Evolutionary conservation across 2,329 filamentous ascomycete genomes (phyloP).

Genomic region (Leptosphaerulina australis): DNA sequence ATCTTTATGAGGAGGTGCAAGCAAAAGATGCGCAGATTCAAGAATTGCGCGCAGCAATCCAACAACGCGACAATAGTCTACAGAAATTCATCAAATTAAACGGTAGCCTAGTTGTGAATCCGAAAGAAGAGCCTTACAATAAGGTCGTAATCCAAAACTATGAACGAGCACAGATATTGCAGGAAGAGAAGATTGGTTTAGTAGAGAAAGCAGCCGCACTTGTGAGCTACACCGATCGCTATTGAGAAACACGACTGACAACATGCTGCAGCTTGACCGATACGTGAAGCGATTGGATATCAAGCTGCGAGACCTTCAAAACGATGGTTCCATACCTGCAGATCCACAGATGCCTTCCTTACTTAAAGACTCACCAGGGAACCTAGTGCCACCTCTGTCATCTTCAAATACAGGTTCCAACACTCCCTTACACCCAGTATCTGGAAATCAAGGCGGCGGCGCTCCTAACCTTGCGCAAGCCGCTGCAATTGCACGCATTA

Average conservation of each 20-base stretch:
- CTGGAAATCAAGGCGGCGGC: conserved; percentile 61
- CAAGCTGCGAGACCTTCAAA: conserved; percentile 64
- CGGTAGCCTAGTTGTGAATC: conserved; percentile 73
- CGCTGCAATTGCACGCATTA: conserved; percentile 55
- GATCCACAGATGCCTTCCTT: conserved; percentile 66
- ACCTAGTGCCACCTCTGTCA: conserved; percentile 57
- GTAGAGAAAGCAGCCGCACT: conserved; percentile 67
- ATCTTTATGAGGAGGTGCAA: conserved; percentile 81
- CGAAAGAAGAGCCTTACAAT: conserved; percentile 73
- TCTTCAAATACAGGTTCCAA: conserved; percentile 52
- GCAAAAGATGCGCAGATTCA: conserved; percentile 77
- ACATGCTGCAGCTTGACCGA: conserved; percentile 57
- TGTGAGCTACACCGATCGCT: conserved; percentile 52
- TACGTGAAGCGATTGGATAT: conserved; percentile 68
- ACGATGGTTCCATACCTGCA: conserved; percentile 63
- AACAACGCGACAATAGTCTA: conserved; percentile 73
- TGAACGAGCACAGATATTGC: conserved; percentile 70
- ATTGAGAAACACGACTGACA: conserved; percentile 17
- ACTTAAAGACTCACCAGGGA: conserved; percentile 56
- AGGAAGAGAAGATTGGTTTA: conserved; percentile 75
- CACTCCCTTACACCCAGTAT: conserved; percentile 61
- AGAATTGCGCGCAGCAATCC: conserved; percentile 71
- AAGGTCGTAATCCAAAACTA: conserved; percentile 72
- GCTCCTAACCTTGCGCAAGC: conserved; percentile 58
- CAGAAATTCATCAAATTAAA: conserved; percentile 83